A percentile compares a stretch with the other conserved stretches of the same genome.
Conservation (phyloP, 2,329 filamentous ascomycete genomes). For the Dactylella cylindrospora region DNA sequence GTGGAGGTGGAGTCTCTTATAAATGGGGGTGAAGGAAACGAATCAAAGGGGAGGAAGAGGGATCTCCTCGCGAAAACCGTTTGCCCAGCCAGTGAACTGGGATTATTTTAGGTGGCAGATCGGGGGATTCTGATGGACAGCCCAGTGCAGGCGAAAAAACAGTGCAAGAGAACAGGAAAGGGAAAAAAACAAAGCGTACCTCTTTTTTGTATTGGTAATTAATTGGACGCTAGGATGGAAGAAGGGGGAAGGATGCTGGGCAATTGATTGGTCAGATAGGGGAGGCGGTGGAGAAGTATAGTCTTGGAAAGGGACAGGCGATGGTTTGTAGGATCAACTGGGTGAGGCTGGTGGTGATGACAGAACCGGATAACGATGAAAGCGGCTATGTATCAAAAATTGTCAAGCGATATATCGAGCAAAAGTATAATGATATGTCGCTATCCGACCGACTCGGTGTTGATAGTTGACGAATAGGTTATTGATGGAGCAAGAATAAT, state of each 20-base stretch:
- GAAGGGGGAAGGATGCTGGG: slow-evolving; percentile 45
- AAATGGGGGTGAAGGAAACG: slow-evolving; percentile 42
- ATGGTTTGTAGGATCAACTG: slow-evolving; percentile 25
- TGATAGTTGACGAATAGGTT: too few relatives aligned
- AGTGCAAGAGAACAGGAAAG: slow-evolving; percentile 38
- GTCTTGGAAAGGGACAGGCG: slow-evolving; percentile 41
- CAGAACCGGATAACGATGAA: too few relatives aligned
- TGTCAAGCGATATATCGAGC: too few relatives aligned
- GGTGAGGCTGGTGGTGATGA: slow-evolving; percentile 38
- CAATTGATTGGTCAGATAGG: slow-evolving; percentile 43
- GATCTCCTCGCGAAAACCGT: slow-evolving; percentile 45
- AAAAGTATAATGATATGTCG: too few relatives aligned
- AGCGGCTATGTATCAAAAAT: too few relatives aligned
- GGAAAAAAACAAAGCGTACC: slow-evolving; percentile 29
- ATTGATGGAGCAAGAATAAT: too few relatives aligned
- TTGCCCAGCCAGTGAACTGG: slow-evolving; percentile 39
- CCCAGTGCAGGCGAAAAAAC: slow-evolving; percentile 18
- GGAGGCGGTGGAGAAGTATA: slow-evolving; percentile 38
- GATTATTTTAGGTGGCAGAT: slow-evolving; percentile 42
- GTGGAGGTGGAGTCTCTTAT: slow-evolving; percentile 41
- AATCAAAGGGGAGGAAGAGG: slow-evolving; percentile 44
- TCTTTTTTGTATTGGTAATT: slow-evolving; percentile 28
- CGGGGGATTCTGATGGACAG: slow-evolving; percentile 43
- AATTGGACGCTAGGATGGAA: slow-evolving; percentile 33
- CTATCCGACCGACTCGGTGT: too few relatives aligned